Evolutionary conservation across 345 rosid genomes (phyloP), one percentile per base, ranked within the genome.

Genomic region (Psidium guajava): DNA sequence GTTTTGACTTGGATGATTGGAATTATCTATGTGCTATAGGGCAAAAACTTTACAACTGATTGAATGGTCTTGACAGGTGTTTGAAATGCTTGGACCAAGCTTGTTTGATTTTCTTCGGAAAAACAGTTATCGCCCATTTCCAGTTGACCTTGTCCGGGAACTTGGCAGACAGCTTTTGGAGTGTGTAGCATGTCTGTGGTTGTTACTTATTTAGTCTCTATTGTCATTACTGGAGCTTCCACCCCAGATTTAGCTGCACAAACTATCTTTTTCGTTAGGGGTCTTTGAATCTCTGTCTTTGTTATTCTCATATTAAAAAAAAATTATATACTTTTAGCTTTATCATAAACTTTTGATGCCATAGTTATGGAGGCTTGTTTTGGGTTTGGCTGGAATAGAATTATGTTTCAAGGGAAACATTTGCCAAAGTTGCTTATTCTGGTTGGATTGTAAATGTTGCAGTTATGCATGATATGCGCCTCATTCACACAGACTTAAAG

Each of bases 1-100:
- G 84, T 56, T 82, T 83, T 86, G 36, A 82, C 21, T 83, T 83
- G 54, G 75, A 53, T 83, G 73, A 64, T 57, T 77, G 36, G 24
- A 82, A 32, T 64, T 27, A 84, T 58, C 52, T 47, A 47, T 64
- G 80, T 73, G 47, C 89, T 82, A 83, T 86, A 56, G 87, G 84
- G 75, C 86, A 87, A 81, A 87, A 88, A 86, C 87, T 88, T 90
- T 89, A 81, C 83, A 51, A 85, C 87, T 82, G 85, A 87, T 88
- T 87, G 82, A 89, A 88, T 93, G 91, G 86, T 86, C 85, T 87
- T 88, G 69, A 87, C 92, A 94, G 96, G 96, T 94, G 50, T 92
- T 94, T 92, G 96, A 93, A 93, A 93, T 92, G 95, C 96, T 94
- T 88, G 96, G 96, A 84, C 96, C 95, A 88, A 94, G 95, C 91